phyloP scores from a whole-genome alignment of 2,329 filamentous ascomycete species.

The Sarocladiaceae sp. region DNA sequence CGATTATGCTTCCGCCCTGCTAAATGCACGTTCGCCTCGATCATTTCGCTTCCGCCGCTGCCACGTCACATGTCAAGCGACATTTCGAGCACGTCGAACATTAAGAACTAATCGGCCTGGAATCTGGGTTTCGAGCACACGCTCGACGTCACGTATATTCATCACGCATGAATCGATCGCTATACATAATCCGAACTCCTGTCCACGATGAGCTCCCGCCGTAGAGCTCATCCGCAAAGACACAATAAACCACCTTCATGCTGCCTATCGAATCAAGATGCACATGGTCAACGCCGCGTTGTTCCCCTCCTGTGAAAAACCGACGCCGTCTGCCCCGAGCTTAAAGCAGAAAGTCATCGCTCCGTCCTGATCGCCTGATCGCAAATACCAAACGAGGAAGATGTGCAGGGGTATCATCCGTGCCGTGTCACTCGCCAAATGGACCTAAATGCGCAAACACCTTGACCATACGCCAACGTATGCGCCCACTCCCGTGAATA shows the following conservation, averaged over 20 bases:
- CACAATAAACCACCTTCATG: not conserved
- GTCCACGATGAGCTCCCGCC: not conserved
- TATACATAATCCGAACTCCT: conserved; percentile 3
- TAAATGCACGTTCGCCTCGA: too few species aligned
- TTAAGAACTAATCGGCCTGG: not conserved
- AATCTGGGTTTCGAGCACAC: not conserved
- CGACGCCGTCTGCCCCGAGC: too few species aligned
- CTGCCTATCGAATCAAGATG: too few species aligned
- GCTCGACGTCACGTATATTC: conserved; percentile 4
- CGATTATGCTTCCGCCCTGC: too few species aligned
- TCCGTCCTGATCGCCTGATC: conserved; percentile 7
- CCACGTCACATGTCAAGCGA: too few species aligned
- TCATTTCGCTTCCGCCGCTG: too few species aligned
- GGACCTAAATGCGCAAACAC: conserved; percentile 2
- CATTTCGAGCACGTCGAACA: too few species aligned
- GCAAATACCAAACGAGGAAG: not conserved
- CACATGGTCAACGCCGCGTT: too few species aligned
- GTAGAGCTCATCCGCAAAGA: too few species aligned
- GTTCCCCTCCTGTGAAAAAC: too few species aligned
- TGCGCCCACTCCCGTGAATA: not conserved
- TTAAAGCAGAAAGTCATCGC: too few species aligned
- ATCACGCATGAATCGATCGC: conserved; percentile 6
- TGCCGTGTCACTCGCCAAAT: not conserved
- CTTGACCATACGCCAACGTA: conserved; percentile 5
- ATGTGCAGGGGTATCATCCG: conserved; percentile 3